A percentile compares a stretch with the other conserved stretches of the same genome.
These are phyloP conservation scores for Davidsoniella neocaledoniae DNA, from an alignment of 2,329 filamentous ascomycete species.

Conservation along the genomic window DNA sequence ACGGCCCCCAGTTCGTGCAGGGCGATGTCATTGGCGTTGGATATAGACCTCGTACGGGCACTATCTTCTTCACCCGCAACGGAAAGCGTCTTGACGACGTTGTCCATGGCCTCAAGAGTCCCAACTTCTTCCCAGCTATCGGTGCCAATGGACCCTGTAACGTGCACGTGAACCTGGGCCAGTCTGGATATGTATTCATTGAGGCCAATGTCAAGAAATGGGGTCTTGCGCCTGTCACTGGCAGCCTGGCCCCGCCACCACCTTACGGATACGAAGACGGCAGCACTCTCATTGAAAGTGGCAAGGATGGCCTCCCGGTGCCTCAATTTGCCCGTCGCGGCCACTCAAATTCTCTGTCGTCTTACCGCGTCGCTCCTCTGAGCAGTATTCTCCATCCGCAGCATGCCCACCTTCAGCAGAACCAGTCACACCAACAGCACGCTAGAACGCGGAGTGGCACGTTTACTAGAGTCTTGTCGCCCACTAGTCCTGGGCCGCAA, in stretches of 20 bases:
- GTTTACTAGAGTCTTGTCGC: constrained; percentile 49
- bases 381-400: constrained; percentile 23
- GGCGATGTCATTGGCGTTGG: constrained; percentile 93
- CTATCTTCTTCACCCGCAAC: constrained; percentile 95
- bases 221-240: constrained; percentile 90
- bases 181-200: constrained; percentile 96
- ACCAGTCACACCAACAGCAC: constrained; percentile 38
- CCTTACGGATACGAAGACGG: constrained; percentile 96
- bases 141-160: constrained; percentile 86
- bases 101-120: constrained; percentile 76
- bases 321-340: constrained; percentile 14
- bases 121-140: constrained; percentile 96
- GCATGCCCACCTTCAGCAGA: too few species aligned
- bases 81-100: constrained; percentile 95
- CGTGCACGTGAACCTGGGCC: constrained; percentile 93
- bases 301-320: constrained; percentile 37
- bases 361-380: constrained; percentile 18
- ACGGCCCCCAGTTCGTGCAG: constrained; percentile 73
- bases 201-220: constrained; percentile 99
- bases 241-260: constrained; percentile 83
- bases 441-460: constrained; percentile 62
- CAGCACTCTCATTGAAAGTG: constrained; percentile 83
- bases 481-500: constrained; percentile 74
- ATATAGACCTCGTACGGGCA: constrained; percentile 84
- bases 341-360: constrained; percentile 28